phyloP scores from a whole-genome alignment of 805 yeast species.

The Yarrowia sp. region DNA sequence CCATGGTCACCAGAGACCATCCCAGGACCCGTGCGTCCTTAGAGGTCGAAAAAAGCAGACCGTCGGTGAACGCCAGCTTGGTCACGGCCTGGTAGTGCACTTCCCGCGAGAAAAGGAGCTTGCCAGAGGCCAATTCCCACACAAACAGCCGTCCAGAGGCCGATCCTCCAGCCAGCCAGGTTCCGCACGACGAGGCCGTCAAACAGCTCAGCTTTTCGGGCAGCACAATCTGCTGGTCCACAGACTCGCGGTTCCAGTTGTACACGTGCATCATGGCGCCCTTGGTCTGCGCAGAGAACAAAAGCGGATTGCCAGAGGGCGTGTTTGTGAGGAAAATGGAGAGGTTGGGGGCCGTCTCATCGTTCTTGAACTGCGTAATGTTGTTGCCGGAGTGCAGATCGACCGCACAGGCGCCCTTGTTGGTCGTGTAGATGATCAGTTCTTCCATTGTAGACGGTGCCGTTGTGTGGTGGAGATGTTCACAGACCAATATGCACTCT shows the following conservation, averaged over 20 bases:
- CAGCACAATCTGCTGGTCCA: slow-evolving; percentile 76
- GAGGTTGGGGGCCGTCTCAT: slow-evolving; percentile 18
- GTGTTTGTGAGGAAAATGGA: slow-evolving; percentile 26
- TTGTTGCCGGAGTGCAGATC: slow-evolving; percentile 12
- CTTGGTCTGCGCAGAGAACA: slow-evolving; percentile 54
- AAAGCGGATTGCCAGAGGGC: slow-evolving; percentile 12
- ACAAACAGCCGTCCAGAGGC: slow-evolving; percentile 71
- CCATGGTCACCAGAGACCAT: slow-evolving; percentile 61
- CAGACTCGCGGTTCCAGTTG: slow-evolving; percentile 60
- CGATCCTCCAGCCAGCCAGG: slow-evolving; percentile 65
- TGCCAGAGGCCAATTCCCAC: slow-evolving; percentile 84
- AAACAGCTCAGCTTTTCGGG: slow-evolving; percentile 74
- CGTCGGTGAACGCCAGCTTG: slow-evolving; percentile 58
- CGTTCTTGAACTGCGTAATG: slow-evolving; percentile 11
- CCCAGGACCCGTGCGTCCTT: slow-evolving; percentile 74
- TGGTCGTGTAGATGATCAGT: slow-evolving; percentile 16
- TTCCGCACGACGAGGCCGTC: slow-evolving; percentile 45
- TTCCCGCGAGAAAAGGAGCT: slow-evolving; percentile 66
- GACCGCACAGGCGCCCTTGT: slow-evolving; percentile 13
- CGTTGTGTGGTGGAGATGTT: not conserved
- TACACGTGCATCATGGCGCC: slow-evolving; percentile 77
- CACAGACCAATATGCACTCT: not conserved
- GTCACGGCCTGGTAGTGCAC: slow-evolving; percentile 81
- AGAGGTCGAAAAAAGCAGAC: slow-evolving; percentile 71
- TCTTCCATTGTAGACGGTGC: slow-evolving; percentile 10